A percentile compares a stretch with the other conserved stretches of the same genome.
These are phyloP conservation scores for Lactarius sanguifluus DNA, from an alignment of 768 basidiomycete species.

Conservation along the genomic window DNA sequence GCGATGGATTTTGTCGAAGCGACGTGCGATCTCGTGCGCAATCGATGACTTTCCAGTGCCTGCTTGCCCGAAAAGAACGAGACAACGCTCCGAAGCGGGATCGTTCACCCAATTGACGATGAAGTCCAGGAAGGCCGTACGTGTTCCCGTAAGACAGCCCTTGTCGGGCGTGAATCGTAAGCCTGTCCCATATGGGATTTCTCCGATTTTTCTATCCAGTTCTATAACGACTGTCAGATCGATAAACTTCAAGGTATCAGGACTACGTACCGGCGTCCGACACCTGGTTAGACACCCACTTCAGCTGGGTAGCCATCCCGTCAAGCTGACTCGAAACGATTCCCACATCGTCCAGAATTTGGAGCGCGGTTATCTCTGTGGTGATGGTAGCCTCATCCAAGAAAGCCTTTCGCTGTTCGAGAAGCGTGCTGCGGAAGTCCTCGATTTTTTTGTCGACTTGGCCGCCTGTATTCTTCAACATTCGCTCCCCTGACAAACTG, in stretches of 20 bases:
- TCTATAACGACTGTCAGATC: background rate
- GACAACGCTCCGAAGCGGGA: background rate
- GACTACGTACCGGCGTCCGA: background rate
- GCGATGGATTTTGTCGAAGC: background rate
- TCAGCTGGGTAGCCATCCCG: background rate
- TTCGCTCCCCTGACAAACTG: no score
- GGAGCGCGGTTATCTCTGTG: background rate
- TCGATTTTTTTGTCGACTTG: no score
- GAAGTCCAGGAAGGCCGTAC: background rate
- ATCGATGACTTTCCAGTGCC: background rate
- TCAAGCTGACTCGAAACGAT: background rate
- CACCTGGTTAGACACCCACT: background rate
- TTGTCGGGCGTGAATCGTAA: background rate
- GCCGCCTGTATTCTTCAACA: no score
- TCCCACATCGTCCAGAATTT: background rate
- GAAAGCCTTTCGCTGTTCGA: no score
- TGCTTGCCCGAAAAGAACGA: slow-evolving; percentile 5
- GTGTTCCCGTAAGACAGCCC: background rate
- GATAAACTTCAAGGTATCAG: background rate
- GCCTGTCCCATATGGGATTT: background rate
- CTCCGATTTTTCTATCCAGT: background rate
- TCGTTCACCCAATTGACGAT: background rate
- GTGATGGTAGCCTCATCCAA: no score
- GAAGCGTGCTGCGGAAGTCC: no score
- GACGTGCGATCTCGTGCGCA: background rate